Evolutionary conservation across 345 rosid species (phyloP), one percentile per base, ranked within the genome.

Genomic region (Melastoma malabathricum): DNA sequence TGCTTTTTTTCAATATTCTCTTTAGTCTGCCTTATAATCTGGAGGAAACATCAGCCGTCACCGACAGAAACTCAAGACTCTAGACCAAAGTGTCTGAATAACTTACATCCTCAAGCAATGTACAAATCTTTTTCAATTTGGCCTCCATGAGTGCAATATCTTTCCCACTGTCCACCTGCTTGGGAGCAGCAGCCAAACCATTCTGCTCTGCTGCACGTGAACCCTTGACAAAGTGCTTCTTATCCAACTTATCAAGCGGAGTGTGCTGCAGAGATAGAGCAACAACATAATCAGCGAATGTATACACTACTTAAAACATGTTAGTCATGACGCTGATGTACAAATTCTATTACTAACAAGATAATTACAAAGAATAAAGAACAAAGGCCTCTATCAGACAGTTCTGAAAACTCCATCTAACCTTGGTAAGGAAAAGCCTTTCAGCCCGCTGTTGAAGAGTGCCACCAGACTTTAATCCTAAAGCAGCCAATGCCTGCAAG

Each of bases 371-470:
- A 31, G 23, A 27, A 12, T 2, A 17, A 47, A 47, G 50, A 47
- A 17, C 3, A 17, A 17, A 47, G 19, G 15, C 18, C 49, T 51
- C 38, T 51, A 51, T 27, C 15, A n/a, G 38, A 27, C 54, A 15
- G 31, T 18, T 19, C 27, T 17, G 6, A 27, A 3, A 25, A n/a
- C 34, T 38, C 39, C 16, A 27, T 12, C 59, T 20, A 13, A 88
- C 94, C 99, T 93, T 88, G 18, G 89, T 81, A 51, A 88, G 84
- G 69, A 93, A 81, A 59, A 93, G 90, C 78, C 97, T 79, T 76
- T 88, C 95, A 1, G 92, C 97, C 46, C 95, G 89, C 72, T 83
- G 95, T 74, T 81, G 83, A 47, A 70, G 66, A 20, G 95, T 88
- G 45, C 99, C 97, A 47, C 97, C 99, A 68, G 79, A 71, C 69